Percentiles rank a stretch among this genome's conserved stretches.
phyloP scores from a whole-genome alignment of 495 filamentous ascomycete species.

The Penicillium bialowiezense region DNA sequence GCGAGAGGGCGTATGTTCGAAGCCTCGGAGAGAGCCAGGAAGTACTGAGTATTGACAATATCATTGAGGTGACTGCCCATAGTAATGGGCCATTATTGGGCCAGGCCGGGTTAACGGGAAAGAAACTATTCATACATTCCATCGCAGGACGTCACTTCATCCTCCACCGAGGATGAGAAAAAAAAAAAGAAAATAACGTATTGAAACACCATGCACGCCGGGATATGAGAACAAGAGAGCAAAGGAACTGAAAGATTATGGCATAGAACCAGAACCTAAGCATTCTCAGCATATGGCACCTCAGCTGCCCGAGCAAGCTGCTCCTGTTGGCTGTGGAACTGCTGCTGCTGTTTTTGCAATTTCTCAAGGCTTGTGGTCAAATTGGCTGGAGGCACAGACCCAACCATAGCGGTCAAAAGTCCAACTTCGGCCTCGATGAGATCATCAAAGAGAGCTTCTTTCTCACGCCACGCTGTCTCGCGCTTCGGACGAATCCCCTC shows the following conservation, averaged over 20 bases:
- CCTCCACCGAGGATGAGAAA: constrained; percentile 2
- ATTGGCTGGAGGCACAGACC: constrained; percentile 16
- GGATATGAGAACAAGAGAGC: constrained; percentile 1
- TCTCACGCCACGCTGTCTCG: constrained; percentile 78
- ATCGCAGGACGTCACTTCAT: constrained; percentile 3
- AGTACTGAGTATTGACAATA: constrained; percentile 18
- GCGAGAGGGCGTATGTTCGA: too few species aligned
- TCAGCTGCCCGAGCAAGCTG: constrained; percentile 19
- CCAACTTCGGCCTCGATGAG: constrained; percentile 55
- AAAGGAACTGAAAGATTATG: neutral
- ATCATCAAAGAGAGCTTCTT: constrained; percentile 66
- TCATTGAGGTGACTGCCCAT: neutral
- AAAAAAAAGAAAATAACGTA: constrained; percentile 2
- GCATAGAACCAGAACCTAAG: neutral
- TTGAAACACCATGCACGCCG: constrained; percentile 11
- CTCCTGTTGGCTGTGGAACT: constrained; percentile 23
- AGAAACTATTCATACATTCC: constrained; percentile 24
- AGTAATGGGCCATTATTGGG: neutral
- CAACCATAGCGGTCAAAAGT: constrained; percentile 37
- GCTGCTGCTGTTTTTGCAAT: constrained; percentile 24
- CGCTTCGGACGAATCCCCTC: constrained; percentile 63
- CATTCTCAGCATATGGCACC: constrained; percentile 6
- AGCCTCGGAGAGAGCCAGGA: too few species aligned
- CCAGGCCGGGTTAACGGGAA: neutral
- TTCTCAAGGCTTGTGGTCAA: constrained; percentile 23